Conservation (phyloP, 169 alveolate species). For the Ichthyophthirius multifiliis region DNA sequence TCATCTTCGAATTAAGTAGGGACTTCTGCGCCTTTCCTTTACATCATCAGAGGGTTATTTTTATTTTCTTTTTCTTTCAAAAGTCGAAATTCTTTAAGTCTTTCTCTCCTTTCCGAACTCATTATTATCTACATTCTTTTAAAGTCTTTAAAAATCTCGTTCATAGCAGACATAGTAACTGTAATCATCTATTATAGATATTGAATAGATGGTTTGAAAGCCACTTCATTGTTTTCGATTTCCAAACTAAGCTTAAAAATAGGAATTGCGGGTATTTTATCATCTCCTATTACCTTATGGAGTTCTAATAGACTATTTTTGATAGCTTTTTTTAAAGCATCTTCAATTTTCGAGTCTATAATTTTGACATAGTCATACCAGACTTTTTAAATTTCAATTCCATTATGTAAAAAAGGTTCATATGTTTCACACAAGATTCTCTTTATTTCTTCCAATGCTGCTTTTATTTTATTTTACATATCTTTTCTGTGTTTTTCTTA, state of each 20-base stretch:
- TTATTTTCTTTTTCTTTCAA: conserved; percentile 32
- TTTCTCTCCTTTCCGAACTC: conserved; percentile 46
- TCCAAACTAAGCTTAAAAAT: conserved; percentile 52
- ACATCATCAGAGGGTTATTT: conserved; percentile 1
- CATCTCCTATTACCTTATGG: conserved; percentile 54
- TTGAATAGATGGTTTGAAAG: conserved; percentile 21
- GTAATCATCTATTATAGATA: conserved; percentile 21
- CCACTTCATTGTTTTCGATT: conserved; percentile 49
- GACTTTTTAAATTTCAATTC: conserved; percentile 55
- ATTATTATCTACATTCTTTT: conserved; percentile 53
- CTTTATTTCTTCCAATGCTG: conserved; percentile 49
- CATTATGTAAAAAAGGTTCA: conserved; percentile 69
- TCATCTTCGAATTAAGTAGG: neutral
- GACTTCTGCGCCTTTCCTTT: conserved; percentile 12
- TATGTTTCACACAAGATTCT: conserved; percentile 55
- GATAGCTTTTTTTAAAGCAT: conserved; percentile 80
- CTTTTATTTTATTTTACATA: conserved; percentile 18
- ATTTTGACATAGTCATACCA: conserved; percentile 33
- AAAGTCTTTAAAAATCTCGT: conserved; percentile 34
- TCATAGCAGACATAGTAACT: conserved; percentile 25
- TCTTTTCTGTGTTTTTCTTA: conserved; percentile 67
- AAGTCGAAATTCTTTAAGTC: conserved; percentile 49
- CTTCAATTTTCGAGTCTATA: conserved; percentile 64
- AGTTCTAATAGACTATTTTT: conserved; percentile 74
- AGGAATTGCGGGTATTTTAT: conserved; percentile 51